These are phyloP conservation scores for Musa schizocarpa DNA, from an alignment of 176 grass and related monocot genomes.

Conservation along the genomic window DNA sequence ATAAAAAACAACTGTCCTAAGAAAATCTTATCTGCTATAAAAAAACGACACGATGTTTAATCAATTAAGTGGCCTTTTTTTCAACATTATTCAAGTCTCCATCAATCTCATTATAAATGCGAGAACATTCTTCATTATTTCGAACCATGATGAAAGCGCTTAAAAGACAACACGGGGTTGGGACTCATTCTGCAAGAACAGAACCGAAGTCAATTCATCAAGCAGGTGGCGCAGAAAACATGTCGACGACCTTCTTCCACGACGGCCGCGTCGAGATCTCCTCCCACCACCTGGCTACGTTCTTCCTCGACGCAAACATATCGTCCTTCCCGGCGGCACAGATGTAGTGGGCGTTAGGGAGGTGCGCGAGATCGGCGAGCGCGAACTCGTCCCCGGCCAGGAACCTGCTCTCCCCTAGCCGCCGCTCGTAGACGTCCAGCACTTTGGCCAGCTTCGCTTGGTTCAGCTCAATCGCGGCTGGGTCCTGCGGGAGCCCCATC, in stretches of 20 bases:
- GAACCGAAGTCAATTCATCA: neutral
- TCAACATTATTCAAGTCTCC: too few relatives aligned
- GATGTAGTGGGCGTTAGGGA: constrained; percentile 68
- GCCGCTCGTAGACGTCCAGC: constrained; percentile 69
- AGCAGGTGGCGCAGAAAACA: constrained; percentile 33
- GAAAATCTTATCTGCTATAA: too few relatives aligned
- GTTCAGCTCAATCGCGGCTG: constrained; percentile 48
- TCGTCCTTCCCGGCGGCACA: constrained; percentile 28
- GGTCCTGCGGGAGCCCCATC: constrained; percentile 51
- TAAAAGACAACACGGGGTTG: neutral
- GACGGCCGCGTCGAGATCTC: constrained; percentile 52
- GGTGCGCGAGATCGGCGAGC: constrained; percentile 63
- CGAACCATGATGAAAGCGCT: neutral
- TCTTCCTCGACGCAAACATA: constrained; percentile 57
- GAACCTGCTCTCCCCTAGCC: constrained; percentile 58
- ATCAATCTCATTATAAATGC: too few relatives aligned
- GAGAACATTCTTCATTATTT: neutral
- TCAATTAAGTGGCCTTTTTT: too few relatives aligned
- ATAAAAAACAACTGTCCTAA: too few relatives aligned
- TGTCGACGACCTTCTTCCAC: constrained; percentile 67
- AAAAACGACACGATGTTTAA: too few relatives aligned
- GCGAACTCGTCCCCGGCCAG: constrained; percentile 71
- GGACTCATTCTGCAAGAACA: neutral
- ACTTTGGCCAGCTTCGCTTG: constrained; percentile 67
- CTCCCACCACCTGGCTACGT: constrained; percentile 78